phyloP scores from a whole-genome alignment of 2,329 filamentous ascomycete species.

The Botrytis deweyae region DNA sequence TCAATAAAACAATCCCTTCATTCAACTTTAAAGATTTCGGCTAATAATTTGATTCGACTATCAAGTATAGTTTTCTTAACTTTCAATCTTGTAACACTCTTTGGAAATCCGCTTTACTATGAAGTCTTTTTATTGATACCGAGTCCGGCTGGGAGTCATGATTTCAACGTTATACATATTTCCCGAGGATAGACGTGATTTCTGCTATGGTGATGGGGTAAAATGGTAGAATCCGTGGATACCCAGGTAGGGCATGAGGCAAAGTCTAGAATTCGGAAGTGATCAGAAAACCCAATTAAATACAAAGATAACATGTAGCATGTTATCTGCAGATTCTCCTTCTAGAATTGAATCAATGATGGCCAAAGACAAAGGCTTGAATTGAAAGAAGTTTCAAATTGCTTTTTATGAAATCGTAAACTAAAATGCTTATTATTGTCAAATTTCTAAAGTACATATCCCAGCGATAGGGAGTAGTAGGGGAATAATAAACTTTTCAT shows the following conservation, averaged over 20 bases:
- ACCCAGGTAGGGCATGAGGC: too few relatives aligned
- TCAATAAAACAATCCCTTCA: not conserved
- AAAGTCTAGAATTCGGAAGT: not conserved
- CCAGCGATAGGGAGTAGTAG: not conserved
- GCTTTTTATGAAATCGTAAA: not conserved
- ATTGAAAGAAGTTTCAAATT: not conserved
- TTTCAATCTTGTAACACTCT: not conserved
- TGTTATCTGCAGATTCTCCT: accelerated
- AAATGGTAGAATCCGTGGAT: not conserved
- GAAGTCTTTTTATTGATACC: not conserved
- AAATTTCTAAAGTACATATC: not conserved
- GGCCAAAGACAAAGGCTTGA: not conserved
- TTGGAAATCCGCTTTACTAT: not conserved
- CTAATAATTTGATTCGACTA: not conserved
- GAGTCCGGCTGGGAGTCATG: not conserved
- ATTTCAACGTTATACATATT: not conserved
- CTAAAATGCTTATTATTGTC: not conserved
- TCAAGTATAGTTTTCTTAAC: not conserved
- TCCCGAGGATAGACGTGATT: not conserved
- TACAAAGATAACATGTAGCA: not conserved
- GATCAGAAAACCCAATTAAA: not conserved
- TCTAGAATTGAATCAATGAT: not conserved
- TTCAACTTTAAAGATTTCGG: not conserved
- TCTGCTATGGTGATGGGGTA: not conserved
- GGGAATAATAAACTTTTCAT: not conserved